phyloP scores from a whole-genome alignment of 176 grass and related monocot genomes.

The Oryza australiensis region DNA sequence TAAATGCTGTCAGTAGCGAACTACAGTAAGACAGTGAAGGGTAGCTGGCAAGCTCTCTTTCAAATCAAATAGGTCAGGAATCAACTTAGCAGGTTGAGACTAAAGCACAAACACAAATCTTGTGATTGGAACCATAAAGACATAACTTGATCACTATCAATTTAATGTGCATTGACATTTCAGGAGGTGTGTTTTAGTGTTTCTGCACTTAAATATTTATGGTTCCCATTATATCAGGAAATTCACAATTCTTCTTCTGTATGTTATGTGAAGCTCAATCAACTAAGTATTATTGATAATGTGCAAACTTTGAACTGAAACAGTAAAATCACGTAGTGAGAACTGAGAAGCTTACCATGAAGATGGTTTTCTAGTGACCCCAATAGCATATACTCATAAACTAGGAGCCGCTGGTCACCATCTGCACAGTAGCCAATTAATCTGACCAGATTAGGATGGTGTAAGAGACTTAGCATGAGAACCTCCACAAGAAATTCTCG shows the following conservation, averaged over 20 bases:
- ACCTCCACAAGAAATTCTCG: slow-evolving; percentile 99
- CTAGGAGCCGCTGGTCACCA: slow-evolving; percentile 94
- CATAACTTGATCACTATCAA: background rate
- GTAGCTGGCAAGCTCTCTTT: background rate
- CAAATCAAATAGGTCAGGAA: slow-evolving; percentile 10
- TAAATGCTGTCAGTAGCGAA: slow-evolving; percentile 6
- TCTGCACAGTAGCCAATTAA: slow-evolving; percentile 96
- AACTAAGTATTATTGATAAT: slow-evolving; percentile 10
- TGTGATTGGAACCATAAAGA: background rate
- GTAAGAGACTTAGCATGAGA: slow-evolving; percentile 94
- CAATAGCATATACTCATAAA: slow-evolving; percentile 91
- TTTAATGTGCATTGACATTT: slow-evolving; percentile 25
- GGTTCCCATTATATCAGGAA: slow-evolving; percentile 21
- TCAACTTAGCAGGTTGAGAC: slow-evolving; percentile 21
- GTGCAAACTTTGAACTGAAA: slow-evolving; percentile 36
- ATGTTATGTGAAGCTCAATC: background rate
- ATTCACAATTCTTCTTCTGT: background rate
- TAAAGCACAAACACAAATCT: slow-evolving; percentile 16
- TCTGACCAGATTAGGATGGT: slow-evolving; percentile 92
- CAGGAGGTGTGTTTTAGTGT: background rate
- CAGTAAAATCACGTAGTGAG: background rate
- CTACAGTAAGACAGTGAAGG: background rate
- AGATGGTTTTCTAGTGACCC: slow-evolving; percentile 95
- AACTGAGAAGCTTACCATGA: slow-evolving; percentile 50
- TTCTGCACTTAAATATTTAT: slow-evolving; percentile 15